These are phyloP conservation scores for Aspergillus flavus DNA, from an alignment of 2,329 filamentous ascomycete genomes.

Conservation along the genomic window DNA sequence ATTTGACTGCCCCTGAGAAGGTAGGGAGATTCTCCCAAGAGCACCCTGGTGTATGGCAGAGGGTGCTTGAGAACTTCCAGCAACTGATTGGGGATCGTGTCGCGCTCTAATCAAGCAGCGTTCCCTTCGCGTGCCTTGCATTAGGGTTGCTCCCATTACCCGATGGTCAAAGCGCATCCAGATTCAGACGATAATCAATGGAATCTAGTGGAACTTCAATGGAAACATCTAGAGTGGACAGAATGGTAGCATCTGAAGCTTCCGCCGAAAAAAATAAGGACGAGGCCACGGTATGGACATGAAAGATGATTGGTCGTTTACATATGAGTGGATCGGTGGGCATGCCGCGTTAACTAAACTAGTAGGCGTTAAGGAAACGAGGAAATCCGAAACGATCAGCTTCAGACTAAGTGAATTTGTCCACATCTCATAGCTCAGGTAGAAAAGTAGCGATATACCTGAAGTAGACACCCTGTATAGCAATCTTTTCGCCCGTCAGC, in stretches of 20 bases:
- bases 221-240: slow-evolving; percentile 2
- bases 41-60: slow-evolving; percentile 54
- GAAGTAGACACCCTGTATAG: neutral
- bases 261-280: neutral
- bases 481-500: neutral
- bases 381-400: neutral
- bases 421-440: neutral
- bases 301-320: neutral
- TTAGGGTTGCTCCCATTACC: neutral
- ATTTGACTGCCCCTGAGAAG: slow-evolving; percentile 49
- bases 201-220: slow-evolving; percentile 1
- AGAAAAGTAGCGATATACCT: neutral
- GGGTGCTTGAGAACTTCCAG: slow-evolving; percentile 54
- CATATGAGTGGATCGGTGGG: slow-evolving; percentile 1
- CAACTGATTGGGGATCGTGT: slow-evolving; percentile 35
- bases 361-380: neutral
- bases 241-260: neutral
- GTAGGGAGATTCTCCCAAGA: slow-evolving; percentile 48
- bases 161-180: neutral
- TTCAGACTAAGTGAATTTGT: neutral
- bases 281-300: neutral
- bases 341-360: slow-evolving; percentile 2
- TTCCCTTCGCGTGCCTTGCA: neutral
- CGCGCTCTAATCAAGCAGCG: neutral
- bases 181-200: neutral